Base-by-base conservation (phyloP, 257 asterid species). In the Linaria vulgaris region DNA sequence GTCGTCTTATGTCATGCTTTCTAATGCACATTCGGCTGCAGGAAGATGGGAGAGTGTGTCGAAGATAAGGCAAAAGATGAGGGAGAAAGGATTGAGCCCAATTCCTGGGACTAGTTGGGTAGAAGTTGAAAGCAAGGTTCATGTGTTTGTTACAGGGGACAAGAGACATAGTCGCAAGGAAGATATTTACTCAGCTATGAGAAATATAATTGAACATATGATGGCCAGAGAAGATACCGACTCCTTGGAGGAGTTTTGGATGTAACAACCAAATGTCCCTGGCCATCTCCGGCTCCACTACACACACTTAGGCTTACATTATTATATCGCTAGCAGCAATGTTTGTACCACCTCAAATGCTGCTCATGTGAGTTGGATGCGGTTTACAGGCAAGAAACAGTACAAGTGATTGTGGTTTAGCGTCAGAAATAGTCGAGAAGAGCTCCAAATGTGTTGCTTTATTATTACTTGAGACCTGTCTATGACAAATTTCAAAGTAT, bases 51-150 rank as follows among this genome's bases (percentile, higher is more conserved):
- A 70, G 56, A 67, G 48, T 5, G 92, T 70, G 22, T 17, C 69
- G 50, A 55, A 56, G 12, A 9, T 82, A 5, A 84, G 98, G 79
- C 55, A 68, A 7, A 82, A 60, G 74, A 88, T 88, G 88, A 80
- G 55, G 66, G 88, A 64, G 73, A 88, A 76, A 24, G 85, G 96
- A 23, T 37, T 91, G 59, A 69, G 43, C 14, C 78, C 88, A 61
- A 66, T 80, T 22, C 90, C 98, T 1, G 98, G 98, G 3, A 76
- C 86, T 66, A 91, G 98, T 69, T 91, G 98, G 98, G 71, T 88
- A 20, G 96, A 91, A 59, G 67, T 83, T 15, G 62, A 52, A 34
- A 76, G 85, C 68, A 74, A 65, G 56, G 69, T 85, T 76, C 85
- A 79, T 71, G 98, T 84, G 27, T 91, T 88, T 63, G 88, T 79